Base-by-base conservation (phyloP, 2,329 filamentous ascomycete species). In the Aureobasidium musti region DNA sequence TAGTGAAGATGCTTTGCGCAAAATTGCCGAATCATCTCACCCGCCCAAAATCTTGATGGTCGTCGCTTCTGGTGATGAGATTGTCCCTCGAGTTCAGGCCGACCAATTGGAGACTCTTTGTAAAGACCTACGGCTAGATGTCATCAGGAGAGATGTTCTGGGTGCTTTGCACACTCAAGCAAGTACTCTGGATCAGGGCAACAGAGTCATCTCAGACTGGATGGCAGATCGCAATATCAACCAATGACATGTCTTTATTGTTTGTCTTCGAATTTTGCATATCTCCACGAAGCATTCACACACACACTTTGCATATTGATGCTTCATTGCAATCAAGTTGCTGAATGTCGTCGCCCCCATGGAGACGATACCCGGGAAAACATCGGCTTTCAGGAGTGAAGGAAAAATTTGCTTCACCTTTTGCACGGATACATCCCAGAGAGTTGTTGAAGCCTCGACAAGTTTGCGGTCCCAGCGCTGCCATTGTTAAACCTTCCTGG, bases 71-170 rank as follows among this genome's bases (percentile, higher is more conserved):
- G 76, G 76, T 4, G 87, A 89, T 70, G 82, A 81, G 47, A 81
- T 88, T 1, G 86, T 88, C 19, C 86, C 86, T 0, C 73, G 84
- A n/a, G 78, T 80, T 19, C 86, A 89, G 72, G 83, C 83, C 2
- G 75, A 79, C 37, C 79, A 82, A 63, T 84, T 89, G 73, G 80
- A 82, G 11, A 73, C 75, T 47, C 63, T 79, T 19, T 80, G 79
- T 39, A 72, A 67, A 7, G 71, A 74, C 2, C 64, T 79, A 2
- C 69, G 71, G 1, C 59, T 83, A 5, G 68, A 75, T 0, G 74
- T 81, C 5, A 67, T 76, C 50, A 71, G 79, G 28, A 77, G 75
- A 60, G 73, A 77, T 35, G 77, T 85, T 0, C 64, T 72, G 0
- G 80, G 80, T 3, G 82, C 83, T 3, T 73, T 84, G 72, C 83